These are phyloP conservation scores for Gymnopilus junonius DNA, from an alignment of 768 basidiomycete genomes.

Conservation along the genomic window DNA sequence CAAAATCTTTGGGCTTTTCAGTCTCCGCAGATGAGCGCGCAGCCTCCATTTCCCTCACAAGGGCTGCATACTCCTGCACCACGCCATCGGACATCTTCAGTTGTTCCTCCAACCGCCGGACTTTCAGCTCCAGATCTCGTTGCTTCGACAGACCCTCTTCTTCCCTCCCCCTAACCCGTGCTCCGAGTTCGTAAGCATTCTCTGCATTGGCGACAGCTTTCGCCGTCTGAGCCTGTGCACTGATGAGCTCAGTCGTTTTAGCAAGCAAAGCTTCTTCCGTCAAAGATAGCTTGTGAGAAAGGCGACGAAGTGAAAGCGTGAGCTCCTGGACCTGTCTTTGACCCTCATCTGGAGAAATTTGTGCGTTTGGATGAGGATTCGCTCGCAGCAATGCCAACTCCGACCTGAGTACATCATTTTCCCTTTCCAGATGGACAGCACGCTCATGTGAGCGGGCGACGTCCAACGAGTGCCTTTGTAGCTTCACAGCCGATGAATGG, in stretches of 20 bases:
- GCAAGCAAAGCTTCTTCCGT: slow-evolving; percentile 60
- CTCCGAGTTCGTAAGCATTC: slow-evolving; percentile 58
- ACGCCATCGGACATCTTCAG: slow-evolving; percentile 61
- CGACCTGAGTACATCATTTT: slow-evolving; percentile 58
- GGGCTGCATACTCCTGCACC: slow-evolving; percentile 74
- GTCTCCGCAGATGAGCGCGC: slow-evolving; percentile 27
- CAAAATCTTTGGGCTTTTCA: slow-evolving; percentile 12
- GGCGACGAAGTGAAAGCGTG: slow-evolving; percentile 67
- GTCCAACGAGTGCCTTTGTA: slow-evolving; percentile 66
- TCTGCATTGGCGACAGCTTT: slow-evolving; percentile 49
- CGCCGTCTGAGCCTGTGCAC: slow-evolving; percentile 45
- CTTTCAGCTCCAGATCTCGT: slow-evolving; percentile 47
- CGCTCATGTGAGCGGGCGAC: slow-evolving; percentile 52
- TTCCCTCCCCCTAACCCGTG: slow-evolving; percentile 55
- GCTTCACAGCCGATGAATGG: slow-evolving; percentile 63
- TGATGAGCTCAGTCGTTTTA: slow-evolving; percentile 51
- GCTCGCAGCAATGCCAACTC: slow-evolving; percentile 63
- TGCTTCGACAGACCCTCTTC: slow-evolving; percentile 57
- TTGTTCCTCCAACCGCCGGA: slow-evolving; percentile 60
- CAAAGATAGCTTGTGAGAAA: slow-evolving; percentile 68
- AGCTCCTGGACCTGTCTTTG: slow-evolving; percentile 51
- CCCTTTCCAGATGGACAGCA: slow-evolving; percentile 53
- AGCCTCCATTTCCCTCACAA: slow-evolving; percentile 67
- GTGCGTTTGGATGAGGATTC: slow-evolving; percentile 47
- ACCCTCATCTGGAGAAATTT: slow-evolving; percentile 29